Base-by-base conservation (phyloP, 345 rosid genomes). In the Boechera stricta region DNA sequence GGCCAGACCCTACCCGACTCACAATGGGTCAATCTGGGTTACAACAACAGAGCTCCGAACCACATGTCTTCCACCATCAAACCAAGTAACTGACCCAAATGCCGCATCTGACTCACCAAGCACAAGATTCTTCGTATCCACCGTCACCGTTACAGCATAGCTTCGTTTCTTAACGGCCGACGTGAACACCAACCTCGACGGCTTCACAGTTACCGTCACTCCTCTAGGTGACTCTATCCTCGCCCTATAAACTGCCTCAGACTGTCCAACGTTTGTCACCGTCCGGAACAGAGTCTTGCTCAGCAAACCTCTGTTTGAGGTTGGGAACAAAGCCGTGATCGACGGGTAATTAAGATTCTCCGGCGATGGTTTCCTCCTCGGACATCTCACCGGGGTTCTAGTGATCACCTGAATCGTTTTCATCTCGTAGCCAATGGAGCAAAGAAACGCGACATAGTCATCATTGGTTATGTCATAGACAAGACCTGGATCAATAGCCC, bases 261-360 rank as follows among this genome's bases (percentile, higher is more conserved):
- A 55, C 6, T 62, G 76, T 36, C 94, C 94, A 28, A 90, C 94
- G 38, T 90, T 92, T 0, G 96, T 89, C 63, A 81, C 88, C 0
- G 89, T 87, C 78, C 94, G 54, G 2, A 86, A 61, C 48, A 92
- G 82, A 0, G 68, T 66, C 80, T 85, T 85, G 65, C 75, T 87
- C 4, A 75, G 65, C 35, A 69, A 59, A 1, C 86, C 86, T 12
- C 26, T 72, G 0, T 83, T 63, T 3, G 82, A 38, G 35, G 79
- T 82, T 5, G 88, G 78, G 64, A 92, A 84, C 56, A 89, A 48
- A 18, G 91, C 90, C 0, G 81, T 84, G 3, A 92, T 64, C 6
- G 94, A 90, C 0, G 94, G 98, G 80, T 92, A 92, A 75, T 92
- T 89, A 5, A 90, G 86, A 66, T 86, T 87, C 78, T 82, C 93